phyloP scores from a whole-genome alignment of 1,139 yeast species.

The Geotrichum cucujoidarum region DNA sequence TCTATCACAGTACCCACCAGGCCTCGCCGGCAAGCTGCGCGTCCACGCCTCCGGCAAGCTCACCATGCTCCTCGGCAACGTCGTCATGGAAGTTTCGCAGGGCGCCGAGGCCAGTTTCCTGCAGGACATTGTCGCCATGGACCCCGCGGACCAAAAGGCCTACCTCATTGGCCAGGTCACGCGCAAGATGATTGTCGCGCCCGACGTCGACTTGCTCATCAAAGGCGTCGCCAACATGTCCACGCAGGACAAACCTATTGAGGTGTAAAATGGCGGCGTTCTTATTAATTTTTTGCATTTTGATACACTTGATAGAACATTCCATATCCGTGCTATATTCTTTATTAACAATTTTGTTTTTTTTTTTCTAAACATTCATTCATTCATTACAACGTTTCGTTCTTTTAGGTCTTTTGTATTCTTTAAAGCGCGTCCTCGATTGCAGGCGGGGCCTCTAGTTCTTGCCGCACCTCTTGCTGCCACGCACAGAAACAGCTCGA shows the following conservation, averaged over 20 bases:
- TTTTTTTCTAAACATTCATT: background rate
- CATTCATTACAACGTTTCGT: background rate
- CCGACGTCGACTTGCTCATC: slow-evolving; percentile 32
- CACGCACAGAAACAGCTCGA: slow-evolving; percentile 25
- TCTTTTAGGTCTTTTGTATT: too few species aligned
- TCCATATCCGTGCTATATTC: background rate
- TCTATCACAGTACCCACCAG: slow-evolving; percentile 37
- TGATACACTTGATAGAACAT: too few species aligned
- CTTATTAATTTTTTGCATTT: too few species aligned
- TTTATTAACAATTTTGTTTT: background rate
- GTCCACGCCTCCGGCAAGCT: slow-evolving; percentile 78
- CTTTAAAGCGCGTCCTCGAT: too few species aligned
- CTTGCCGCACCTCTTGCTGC: slow-evolving; percentile 12
- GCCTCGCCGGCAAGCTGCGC: slow-evolving; percentile 66
- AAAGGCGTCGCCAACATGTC: slow-evolving; percentile 6
- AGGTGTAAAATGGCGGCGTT: too few species aligned
- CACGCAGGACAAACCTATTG: too few species aligned
- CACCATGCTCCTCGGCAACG: slow-evolving; percentile 67
- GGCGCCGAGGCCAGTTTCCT: slow-evolving; percentile 72
- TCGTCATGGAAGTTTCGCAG: slow-evolving; percentile 60
- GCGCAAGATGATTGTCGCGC: slow-evolving; percentile 54
- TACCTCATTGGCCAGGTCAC: slow-evolving; percentile 59
- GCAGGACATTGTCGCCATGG: slow-evolving; percentile 68
- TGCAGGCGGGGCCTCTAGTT: background rate
- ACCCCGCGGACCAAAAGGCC: slow-evolving; percentile 45